A percentile compares a stretch with the other conserved stretches of the same genome.
These are phyloP conservation scores for Onygena corvina DNA, from an alignment of 2,329 filamentous ascomycete species.

Conservation along the genomic window DNA sequence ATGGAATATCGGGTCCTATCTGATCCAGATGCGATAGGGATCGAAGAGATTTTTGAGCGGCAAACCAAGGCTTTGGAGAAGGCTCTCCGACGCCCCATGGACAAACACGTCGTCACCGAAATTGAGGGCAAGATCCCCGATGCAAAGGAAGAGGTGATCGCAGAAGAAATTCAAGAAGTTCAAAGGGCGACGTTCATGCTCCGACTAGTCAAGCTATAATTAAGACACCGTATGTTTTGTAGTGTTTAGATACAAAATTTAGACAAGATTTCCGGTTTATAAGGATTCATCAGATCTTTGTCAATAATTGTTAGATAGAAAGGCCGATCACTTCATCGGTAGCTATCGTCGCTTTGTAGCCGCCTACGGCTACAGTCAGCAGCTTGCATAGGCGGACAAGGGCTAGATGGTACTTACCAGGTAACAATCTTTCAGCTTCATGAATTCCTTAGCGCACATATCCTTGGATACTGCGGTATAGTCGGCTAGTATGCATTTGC, in stretches of 20 bases:
- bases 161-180: conserved; percentile 74
- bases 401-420: conserved; percentile 44
- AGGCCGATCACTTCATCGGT: background rate
- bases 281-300: background rate
- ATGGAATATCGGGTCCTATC: conserved; percentile 81
- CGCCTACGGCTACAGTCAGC: conserved; percentile 28
- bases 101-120: conserved; percentile 52
- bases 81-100: conserved; percentile 62
- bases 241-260: conserved; percentile 11
- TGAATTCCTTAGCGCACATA: conserved; percentile 76
- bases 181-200: conserved; percentile 71
- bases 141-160: conserved; percentile 51
- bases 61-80: conserved; percentile 62
- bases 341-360: conserved; percentile 40
- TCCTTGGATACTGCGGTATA: conserved; percentile 86
- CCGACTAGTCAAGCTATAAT: conserved; percentile 60
- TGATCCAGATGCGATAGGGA: conserved; percentile 64
- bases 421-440: conserved; percentile 76
- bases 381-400: background rate
- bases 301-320: background rate
- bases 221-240: conserved; percentile 25
- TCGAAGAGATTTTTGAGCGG: conserved; percentile 56
- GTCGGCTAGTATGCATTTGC: conserved; percentile 80
- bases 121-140: conserved; percentile 47
- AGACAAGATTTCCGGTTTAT: conserved; percentile 4